Conservation (phyloP, 495 filamentous ascomycete genomes). For the Neurospora pannonica region DNA sequence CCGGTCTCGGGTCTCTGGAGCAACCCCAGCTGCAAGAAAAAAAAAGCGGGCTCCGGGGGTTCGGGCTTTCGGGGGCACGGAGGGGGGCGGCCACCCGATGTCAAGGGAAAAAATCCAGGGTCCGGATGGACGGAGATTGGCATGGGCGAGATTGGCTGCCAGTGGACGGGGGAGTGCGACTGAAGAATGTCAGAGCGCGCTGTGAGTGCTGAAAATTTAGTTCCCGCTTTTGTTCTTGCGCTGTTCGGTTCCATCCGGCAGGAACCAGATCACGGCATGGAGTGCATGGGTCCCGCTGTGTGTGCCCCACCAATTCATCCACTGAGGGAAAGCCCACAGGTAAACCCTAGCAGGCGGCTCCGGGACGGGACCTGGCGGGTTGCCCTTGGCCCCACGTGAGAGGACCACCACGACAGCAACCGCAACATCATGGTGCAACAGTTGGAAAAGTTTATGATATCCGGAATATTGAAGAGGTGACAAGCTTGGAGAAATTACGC, state of each 20-base stretch:
- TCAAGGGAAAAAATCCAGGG: background rate
- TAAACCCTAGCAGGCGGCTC: background rate
- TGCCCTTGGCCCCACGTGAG: background rate
- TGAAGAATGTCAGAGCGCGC: background rate
- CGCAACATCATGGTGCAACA: background rate
- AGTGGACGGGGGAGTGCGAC: background rate
- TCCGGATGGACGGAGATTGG: conserved; percentile 6
- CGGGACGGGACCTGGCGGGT: background rate
- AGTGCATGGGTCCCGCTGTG: background rate
- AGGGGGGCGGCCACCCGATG: conserved; percentile 1
- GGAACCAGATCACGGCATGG: conserved; percentile 1
- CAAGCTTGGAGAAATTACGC: background rate
- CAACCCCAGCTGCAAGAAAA: background rate
- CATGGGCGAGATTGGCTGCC: background rate
- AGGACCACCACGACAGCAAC: background rate
- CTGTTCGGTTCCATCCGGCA: conserved; percentile 9
- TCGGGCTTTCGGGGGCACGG: conserved; percentile 2
- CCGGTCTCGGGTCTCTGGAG: background rate
- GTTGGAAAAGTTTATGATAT: background rate
- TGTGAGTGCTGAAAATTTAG: conserved; percentile 3
- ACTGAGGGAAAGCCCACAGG: background rate
- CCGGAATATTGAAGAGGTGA: background rate
- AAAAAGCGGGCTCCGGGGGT: background rate
- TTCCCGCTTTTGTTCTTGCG: background rate
- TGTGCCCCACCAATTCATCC: background rate